A percentile compares a stretch with the other conserved stretches of the same genome.
Conservation (phyloP, 768 basidiomycete species). For the Inosperma sp. region DNA sequence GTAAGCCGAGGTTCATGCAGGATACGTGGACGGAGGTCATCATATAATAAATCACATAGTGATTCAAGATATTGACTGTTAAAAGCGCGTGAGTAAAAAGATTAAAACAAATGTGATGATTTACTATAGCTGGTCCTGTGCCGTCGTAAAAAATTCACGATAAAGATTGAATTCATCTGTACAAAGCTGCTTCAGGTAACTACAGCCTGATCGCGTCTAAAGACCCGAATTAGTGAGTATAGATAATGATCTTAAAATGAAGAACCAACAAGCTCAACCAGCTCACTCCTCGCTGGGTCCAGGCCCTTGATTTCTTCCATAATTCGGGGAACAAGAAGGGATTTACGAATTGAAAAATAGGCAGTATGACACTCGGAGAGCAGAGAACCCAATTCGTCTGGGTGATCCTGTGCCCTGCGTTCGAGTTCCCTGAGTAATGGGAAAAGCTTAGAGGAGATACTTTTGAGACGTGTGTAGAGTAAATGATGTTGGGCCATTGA, state of each 20-base stretch:
- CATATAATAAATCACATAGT: slow-evolving; percentile 91
- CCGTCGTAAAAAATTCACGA: slow-evolving; percentile 81
- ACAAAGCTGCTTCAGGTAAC: slow-evolving; percentile 88
- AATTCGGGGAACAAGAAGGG: slow-evolving; percentile 67
- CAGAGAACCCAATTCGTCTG: slow-evolving; percentile 78
- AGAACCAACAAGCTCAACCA: slow-evolving; percentile 74
- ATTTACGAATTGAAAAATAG: slow-evolving; percentile 72
- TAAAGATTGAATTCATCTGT: slow-evolving; percentile 86
- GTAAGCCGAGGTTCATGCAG: slow-evolving; percentile 87
- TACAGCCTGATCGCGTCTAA: slow-evolving; percentile 87
- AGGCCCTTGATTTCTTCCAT: slow-evolving; percentile 78
- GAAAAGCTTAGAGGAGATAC: slow-evolving; percentile 63
- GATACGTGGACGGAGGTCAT: slow-evolving; percentile 92
- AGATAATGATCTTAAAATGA: background rate
- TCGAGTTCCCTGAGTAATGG: slow-evolving; percentile 86
- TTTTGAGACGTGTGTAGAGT: slow-evolving; percentile 83
- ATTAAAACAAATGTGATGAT: slow-evolving; percentile 16
- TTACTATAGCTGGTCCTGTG: slow-evolving; percentile 59
- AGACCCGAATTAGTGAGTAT: slow-evolving; percentile 6
- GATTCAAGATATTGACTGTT: slow-evolving; percentile 81
- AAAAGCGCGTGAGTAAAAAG: background rate
- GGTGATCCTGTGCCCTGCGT: slow-evolving; percentile 65
- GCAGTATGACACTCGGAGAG: slow-evolving; percentile 84
- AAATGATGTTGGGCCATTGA: slow-evolving; percentile 77
- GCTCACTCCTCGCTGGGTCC: slow-evolving; percentile 71